phyloP scores from a whole-genome alignment of 108 stramenopile genomes.

The Pinguiococcus pyrenoidosus region DNA sequence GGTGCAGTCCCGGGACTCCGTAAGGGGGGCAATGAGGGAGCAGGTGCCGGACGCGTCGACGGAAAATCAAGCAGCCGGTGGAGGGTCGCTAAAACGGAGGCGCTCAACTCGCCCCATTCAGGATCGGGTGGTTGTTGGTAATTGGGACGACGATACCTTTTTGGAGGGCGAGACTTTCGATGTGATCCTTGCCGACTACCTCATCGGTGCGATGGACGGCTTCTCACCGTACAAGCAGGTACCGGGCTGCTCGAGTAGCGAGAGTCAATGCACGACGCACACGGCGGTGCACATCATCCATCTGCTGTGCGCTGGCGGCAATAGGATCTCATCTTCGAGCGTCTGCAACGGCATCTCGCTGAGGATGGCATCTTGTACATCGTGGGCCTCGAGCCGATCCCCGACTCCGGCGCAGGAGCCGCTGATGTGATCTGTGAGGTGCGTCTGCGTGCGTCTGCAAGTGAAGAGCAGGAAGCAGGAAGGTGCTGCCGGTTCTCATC shows the following conservation, averaged over 20 bases:
- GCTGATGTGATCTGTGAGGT: constrained; percentile 69
- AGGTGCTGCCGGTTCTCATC: no score
- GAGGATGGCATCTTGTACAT: constrained; percentile 79
- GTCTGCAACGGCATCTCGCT: constrained; percentile 53
- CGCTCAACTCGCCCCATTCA: constrained; percentile 33
- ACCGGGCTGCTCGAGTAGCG: background rate
- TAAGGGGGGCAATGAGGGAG: constrained; percentile 34
- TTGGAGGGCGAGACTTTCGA: constrained; percentile 9
- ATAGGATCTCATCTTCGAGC: constrained; percentile 58
- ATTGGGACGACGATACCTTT: constrained; percentile 50
- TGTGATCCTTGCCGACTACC: constrained; percentile 68
- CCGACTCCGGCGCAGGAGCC: constrained; percentile 48
- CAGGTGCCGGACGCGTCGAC: constrained; percentile 57
- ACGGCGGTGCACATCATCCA: background rate
- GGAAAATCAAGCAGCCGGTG: constrained; percentile 60
- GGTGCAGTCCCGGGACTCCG: constrained; percentile 11
- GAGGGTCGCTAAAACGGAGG: constrained; percentile 50
- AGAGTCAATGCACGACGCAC: background rate
- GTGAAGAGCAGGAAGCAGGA: no score
- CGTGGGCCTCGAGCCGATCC: constrained; percentile 77
- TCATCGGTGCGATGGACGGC: constrained; percentile 90
- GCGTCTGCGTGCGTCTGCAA: constrained; percentile 45
- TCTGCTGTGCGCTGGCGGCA: no score
- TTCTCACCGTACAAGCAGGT: constrained; percentile 81
- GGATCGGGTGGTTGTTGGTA: constrained; percentile 66